Evolutionary conservation across 2,329 filamentous ascomycete genomes (phyloP).

Genomic region (Xylariomycetidae sp.): DNA sequence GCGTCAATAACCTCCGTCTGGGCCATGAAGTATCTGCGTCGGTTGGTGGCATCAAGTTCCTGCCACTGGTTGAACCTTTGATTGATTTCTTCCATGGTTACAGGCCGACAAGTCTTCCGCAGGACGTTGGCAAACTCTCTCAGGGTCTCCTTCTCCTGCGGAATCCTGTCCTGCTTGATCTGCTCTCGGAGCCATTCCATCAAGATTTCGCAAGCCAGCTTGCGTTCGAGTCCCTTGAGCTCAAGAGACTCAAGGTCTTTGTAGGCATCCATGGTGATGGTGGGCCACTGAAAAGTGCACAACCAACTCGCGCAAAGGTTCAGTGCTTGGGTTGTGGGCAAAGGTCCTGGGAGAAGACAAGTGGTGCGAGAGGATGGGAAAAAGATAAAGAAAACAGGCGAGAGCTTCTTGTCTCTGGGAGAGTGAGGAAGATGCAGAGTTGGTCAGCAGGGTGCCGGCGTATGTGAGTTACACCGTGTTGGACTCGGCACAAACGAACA

Average conservation of each 20-base stretch:
- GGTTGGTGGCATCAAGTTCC: slow-evolving; percentile 15
- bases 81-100: slow-evolving; percentile 11
- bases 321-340: no score
- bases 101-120: slow-evolving; percentile 13
- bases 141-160: no score
- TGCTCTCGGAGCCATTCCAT: slow-evolving; percentile 24
- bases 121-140: slow-evolving; percentile 11
- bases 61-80: slow-evolving; percentile 19
- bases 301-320: no score
- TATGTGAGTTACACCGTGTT: no score
- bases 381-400: no score
- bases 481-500: no score
- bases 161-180: slow-evolving; percentile 17
- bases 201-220: slow-evolving; percentile 12
- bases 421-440: no score
- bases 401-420: no score
- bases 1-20: slow-evolving; percentile 19
- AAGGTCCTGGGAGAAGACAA: no score
- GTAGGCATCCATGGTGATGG: slow-evolving; percentile 15
- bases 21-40: slow-evolving; percentile 22
- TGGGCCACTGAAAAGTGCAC: no score
- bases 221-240: slow-evolving; percentile 6
- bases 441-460: no score
- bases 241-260: slow-evolving; percentile 2
- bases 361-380: no score